Base-by-base conservation (phyloP, 306 rosid species). In the Vigna unguiculata region DNA sequence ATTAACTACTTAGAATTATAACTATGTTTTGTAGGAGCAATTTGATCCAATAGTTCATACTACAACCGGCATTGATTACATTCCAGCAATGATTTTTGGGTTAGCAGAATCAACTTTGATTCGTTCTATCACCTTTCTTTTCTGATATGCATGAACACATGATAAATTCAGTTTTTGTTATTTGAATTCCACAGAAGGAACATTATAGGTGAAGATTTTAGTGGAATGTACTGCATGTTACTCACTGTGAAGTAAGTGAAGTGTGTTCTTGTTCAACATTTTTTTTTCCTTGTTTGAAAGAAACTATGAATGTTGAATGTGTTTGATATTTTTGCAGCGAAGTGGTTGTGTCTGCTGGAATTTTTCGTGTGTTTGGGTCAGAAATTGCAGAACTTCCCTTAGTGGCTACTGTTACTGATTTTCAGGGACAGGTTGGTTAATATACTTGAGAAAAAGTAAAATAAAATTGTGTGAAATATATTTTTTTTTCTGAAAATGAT, bases 371-470 rank as follows among this genome's bases (percentile, higher is more conserved):
- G 15, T 92, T 90, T 69, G 99, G 99, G 38, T 6, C 51, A 2
- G 93, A 95, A 73, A 86, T 92, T 54, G 97, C 96, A 3, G 99
- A 95, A 81, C 97, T 95, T 78, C 97, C 99, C 10, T 79, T 95
- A 60, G 97, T 90, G 60, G 97, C 97, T 2, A 90, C 97, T 6
- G 22, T 64, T 58, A 75, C 75, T 1, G 81, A 86, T 72, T 84
- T n/a, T 38, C 92, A 92, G 83, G 90, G 92, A 86, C 91, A 88
- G 93, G 98, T 92, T 74, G 40, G 24, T 60, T 65, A 43, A 3
- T 48, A 74, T 21, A 20, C 7, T 45, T 43, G 0, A 54, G 47
- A 9, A 9, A 9, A 38, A 38, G 43, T 38, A 7, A 38, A 38
- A 38, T 38, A 9, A 2, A 2, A 38, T 38, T 38, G 1, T 38